Conservation (phyloP, 164 flowering plant genomes). For the Taxillus chinensis region DNA sequence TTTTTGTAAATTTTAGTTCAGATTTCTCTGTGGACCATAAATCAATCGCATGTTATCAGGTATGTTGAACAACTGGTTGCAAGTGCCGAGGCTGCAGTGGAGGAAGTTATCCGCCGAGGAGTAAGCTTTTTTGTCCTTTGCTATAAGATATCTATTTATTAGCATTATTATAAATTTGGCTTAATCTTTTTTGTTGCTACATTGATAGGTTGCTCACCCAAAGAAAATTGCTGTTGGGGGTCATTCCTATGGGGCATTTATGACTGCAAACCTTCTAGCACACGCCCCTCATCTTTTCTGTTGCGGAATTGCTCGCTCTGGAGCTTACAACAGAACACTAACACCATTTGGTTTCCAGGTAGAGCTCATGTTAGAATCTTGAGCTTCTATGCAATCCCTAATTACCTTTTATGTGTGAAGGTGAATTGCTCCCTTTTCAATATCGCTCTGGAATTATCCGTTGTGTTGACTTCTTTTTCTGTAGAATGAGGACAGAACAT, state of each 20-base stretch:
- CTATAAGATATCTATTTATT: not conserved
- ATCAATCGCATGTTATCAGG: slow-evolving; percentile 26
- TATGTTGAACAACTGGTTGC: slow-evolving; percentile 90
- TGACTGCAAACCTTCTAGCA: slow-evolving; percentile 95
- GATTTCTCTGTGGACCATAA: not conserved
- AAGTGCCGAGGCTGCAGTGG: slow-evolving; percentile 99
- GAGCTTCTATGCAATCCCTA: not conserved
- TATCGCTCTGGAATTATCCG: not conserved
- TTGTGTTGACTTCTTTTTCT: slow-evolving; percentile 8
- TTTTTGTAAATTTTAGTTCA: not conserved
- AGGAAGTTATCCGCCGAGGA: slow-evolving; percentile 86
- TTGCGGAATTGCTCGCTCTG: slow-evolving; percentile 97
- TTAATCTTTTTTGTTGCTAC: slow-evolving; percentile 5
- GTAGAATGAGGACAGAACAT: slow-evolving; percentile 94
- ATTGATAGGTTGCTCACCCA: slow-evolving; percentile 84
- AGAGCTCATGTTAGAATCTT: not conserved
- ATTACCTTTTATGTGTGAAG: not conserved
- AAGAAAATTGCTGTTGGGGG: slow-evolving; percentile 95
- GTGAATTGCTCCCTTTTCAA: too few relatives aligned
- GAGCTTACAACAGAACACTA: slow-evolving; percentile 95
- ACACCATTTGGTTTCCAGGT: slow-evolving; percentile 99
- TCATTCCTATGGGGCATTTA: slow-evolving; percentile 98
- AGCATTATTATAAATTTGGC: not conserved
- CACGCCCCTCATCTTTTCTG: slow-evolving; percentile 97
- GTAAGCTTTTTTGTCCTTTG: slow-evolving; percentile 30